A percentile compares a stretch with the other conserved stretches of the same genome.
These are phyloP conservation scores for Silene noctiflora DNA, from an alignment of 179 eudicot species.

Conservation along the genomic window DNA sequence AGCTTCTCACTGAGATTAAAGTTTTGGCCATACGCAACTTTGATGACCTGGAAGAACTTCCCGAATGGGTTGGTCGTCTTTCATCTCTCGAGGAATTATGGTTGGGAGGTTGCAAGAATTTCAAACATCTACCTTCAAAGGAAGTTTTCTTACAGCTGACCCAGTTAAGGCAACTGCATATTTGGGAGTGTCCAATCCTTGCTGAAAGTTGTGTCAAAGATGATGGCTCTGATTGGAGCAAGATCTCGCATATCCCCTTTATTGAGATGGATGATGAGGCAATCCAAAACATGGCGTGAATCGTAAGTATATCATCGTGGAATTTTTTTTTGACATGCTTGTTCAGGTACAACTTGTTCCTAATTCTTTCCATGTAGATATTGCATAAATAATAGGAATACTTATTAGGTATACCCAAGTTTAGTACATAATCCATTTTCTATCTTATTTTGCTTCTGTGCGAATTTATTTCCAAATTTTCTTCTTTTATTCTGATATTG, in stretches of 20 bases:
- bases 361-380: not conserved
- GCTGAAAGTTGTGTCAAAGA: conserved; percentile 1
- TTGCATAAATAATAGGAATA: not conserved
- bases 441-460: too few relatives aligned
- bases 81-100: conserved; percentile 9
- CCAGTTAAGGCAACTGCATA: not conserved
- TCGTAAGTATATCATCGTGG: not conserved
- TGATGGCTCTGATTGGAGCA: conserved; percentile 10
- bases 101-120: not conserved
- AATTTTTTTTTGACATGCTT: not conserved
- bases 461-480: too few relatives aligned
- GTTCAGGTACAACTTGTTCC: not conserved
- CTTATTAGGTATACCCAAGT: too few relatives aligned
- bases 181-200: conserved; percentile 7
- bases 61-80: conserved; percentile 15
- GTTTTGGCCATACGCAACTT: not conserved
- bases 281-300: not conserved
- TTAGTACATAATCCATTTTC: too few relatives aligned
- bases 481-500: too few relatives aligned
- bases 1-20: not conserved
- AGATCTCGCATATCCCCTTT: conserved; percentile 10
- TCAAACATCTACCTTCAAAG: conserved; percentile 17
- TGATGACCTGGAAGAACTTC: conserved; percentile 7
- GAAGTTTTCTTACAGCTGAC: not conserved
- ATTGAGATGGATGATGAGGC: not conserved